These are phyloP conservation scores for Lepidopterella palustris DNA, from an alignment of 495 filamentous ascomycete genomes.

Conservation along the genomic window DNA sequence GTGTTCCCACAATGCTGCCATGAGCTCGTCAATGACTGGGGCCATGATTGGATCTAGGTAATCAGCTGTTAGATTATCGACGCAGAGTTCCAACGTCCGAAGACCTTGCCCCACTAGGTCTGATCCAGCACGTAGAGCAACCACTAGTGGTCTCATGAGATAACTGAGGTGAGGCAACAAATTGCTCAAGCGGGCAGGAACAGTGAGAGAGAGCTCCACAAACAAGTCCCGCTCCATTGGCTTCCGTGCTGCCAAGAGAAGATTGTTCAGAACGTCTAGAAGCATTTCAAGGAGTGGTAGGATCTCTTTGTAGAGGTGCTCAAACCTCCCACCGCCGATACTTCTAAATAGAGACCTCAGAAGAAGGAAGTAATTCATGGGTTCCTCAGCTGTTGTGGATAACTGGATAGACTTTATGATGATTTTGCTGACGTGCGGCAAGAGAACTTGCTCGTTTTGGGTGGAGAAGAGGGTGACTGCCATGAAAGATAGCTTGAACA, in stretches of 20 bases:
- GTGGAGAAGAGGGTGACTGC: constrained; percentile 91
- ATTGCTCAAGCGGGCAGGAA: constrained; percentile 90
- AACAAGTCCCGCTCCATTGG: constrained; percentile 89
- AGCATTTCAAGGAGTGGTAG: constrained; percentile 94
- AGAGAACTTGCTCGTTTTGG: constrained; percentile 90
- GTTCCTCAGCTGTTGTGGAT: constrained; percentile 90
- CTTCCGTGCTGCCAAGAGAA: constrained; percentile 82
- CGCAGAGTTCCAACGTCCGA: constrained; percentile 89
- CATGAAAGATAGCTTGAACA: constrained; percentile 99
- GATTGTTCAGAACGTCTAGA: constrained; percentile 91
- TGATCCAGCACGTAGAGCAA: constrained; percentile 82
- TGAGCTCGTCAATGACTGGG: constrained; percentile 95
- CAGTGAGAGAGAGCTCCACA: constrained; percentile 92
- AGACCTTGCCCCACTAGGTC: constrained; percentile 93
- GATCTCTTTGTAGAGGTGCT: constrained; percentile 97
- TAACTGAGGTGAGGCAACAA: constrained; percentile 94
- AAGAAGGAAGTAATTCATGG: constrained; percentile 97
- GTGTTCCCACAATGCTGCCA: constrained; percentile 94
- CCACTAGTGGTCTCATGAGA: constrained; percentile 93
- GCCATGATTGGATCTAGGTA: constrained; percentile 99
- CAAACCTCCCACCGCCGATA: constrained; percentile 95
- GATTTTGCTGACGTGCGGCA: constrained; percentile 93
- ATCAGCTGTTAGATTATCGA: constrained; percentile 95
- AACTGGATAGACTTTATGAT: constrained; percentile 94
- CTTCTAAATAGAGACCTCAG: constrained; percentile 88